phyloP scores from a whole-genome alignment of 331 rosid species.

The Malus hybrid region DNA sequence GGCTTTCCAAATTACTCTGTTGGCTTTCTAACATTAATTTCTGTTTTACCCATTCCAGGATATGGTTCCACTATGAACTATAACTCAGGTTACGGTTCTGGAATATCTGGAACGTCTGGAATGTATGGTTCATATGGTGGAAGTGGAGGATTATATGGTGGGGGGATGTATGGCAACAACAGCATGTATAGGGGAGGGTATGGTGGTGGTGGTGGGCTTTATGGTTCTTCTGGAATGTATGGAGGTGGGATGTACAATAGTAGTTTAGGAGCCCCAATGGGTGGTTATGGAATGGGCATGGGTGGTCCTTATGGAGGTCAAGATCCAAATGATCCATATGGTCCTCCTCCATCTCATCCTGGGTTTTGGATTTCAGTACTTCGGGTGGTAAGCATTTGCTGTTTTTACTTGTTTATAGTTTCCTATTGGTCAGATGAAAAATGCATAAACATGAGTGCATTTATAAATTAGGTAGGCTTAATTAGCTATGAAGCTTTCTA shows the following conservation, averaged over 20 bases:
- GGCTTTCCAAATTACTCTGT: background rate
- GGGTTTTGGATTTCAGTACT: conserved; percentile 87
- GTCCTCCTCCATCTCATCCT: conserved; percentile 86
- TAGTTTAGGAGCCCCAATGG: conserved; percentile 72
- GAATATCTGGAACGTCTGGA: conserved; percentile 58
- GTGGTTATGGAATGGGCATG: conserved; percentile 89
- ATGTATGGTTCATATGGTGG: conserved; percentile 56
- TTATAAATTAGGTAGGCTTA: background rate
- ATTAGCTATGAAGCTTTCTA: background rate
- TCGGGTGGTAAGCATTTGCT: conserved; percentile 64
- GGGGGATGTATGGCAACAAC: conserved; percentile 83
- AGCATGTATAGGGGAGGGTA: conserved; percentile 79
- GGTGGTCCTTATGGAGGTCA: conserved; percentile 85
- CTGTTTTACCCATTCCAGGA: conserved; percentile 28
- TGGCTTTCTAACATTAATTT: too few relatives aligned
- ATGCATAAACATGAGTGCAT: background rate
- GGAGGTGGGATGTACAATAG: conserved; percentile 92
- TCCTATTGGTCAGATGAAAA: background rate
- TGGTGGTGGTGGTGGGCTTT: conserved; percentile 37
- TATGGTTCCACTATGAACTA: conserved; percentile 57
- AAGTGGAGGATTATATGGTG: conserved; percentile 59
- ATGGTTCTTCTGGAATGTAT: conserved; percentile 82
- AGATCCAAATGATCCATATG: conserved; percentile 92
- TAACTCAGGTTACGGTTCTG: conserved; percentile 69
- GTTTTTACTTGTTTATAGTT: conserved; percentile 12